These are phyloP conservation scores for Pseudopediastrum boryanum DNA, from an alignment of 139 green algal species.

Conservation along the genomic window DNA sequence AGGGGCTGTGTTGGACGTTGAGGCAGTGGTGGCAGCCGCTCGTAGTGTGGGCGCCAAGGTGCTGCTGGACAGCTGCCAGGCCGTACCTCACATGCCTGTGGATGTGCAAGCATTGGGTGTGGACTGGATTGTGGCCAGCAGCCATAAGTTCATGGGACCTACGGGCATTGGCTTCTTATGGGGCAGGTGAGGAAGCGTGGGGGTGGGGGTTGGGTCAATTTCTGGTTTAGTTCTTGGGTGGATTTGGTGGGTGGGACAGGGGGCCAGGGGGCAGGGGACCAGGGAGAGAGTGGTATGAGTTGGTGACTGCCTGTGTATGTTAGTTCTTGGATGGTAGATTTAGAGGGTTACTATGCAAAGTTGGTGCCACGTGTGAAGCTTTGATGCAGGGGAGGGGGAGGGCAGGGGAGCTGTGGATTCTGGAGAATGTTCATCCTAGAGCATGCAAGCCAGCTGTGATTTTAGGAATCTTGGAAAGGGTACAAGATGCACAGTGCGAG, in stretches of 20 bases:
- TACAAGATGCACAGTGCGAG: too few relatives aligned
- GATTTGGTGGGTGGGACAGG: too few relatives aligned
- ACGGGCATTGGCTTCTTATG: conserved; percentile 99
- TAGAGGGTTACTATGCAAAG: too few relatives aligned
- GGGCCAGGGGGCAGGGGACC: not conserved
- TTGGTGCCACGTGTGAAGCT: too few relatives aligned
- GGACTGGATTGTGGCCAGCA: conserved; percentile 95
- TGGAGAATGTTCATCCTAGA: too few relatives aligned
- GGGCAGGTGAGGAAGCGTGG: conserved; percentile 60
- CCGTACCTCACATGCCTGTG: conserved; percentile 93
- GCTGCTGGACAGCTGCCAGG: conserved; percentile 97
- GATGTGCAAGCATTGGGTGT: conserved; percentile 88
- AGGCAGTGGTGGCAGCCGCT: conserved; percentile 47
- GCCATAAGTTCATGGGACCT: conserved; percentile 97
- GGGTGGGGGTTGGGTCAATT: too few relatives aligned
- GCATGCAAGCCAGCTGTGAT: too few relatives aligned
- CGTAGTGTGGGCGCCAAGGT: conserved; percentile 78
- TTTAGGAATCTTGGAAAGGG: too few relatives aligned
- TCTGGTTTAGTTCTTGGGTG: too few relatives aligned
- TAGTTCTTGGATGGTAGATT: too few relatives aligned
- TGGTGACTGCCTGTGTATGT: not conserved
- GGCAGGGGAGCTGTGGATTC: too few relatives aligned
- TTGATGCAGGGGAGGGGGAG: too few relatives aligned
- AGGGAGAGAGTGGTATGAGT: not conserved
- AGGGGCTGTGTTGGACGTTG: conserved; percentile 69